Conservation (phyloP, 805 yeast species). For the Phaffomyces antillensis region DNA sequence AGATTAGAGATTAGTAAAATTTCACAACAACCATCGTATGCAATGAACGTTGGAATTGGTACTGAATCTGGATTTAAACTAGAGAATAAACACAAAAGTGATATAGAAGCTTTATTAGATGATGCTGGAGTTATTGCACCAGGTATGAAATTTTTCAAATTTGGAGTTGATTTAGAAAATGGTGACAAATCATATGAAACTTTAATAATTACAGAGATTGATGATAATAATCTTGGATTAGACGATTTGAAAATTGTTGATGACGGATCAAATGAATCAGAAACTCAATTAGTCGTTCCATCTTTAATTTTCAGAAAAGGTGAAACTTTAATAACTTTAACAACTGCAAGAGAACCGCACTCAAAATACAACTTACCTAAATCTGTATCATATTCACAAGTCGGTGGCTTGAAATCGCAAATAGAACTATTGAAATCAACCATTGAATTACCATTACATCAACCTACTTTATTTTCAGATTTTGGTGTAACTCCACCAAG, state of each 20-base stretch:
- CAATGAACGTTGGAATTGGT: conserved; percentile 31
- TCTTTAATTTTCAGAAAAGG: conserved; percentile 38
- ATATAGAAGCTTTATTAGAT: conserved; percentile 36
- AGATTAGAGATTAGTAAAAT: conserved; percentile 41
- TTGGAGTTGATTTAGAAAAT: conserved; percentile 11
- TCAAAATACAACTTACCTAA: conserved; percentile 39
- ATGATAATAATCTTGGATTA: conserved; percentile 28
- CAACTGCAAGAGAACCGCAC: conserved; percentile 22
- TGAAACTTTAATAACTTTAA: conserved; percentile 21
- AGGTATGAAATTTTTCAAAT: conserved; percentile 34
- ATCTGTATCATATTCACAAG: conserved; percentile 38
- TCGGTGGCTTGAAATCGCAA: conserved; percentile 76
- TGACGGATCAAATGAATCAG: conserved; percentile 3
- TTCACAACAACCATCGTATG: conserved; percentile 42
- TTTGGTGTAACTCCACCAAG: conserved; percentile 92
- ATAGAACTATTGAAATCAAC: conserved; percentile 55
- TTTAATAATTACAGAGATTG: conserved; percentile 21
- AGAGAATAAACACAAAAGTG: conserved; percentile 22
- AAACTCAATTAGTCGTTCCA: conserved; percentile 34
- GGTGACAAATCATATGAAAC: conserved; percentile 15
- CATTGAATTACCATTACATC: conserved; percentile 72
- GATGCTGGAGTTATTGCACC: conserved; percentile 59
- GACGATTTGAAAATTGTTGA: conserved; percentile 16
- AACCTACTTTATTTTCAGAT: conserved; percentile 67
- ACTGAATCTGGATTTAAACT: conserved; percentile 16